A percentile compares a stretch with the other conserved stretches of the same genome.
phyloP scores from a whole-genome alignment of 495 filamentous ascomycete genomes.

The Massariosphaeria phaeospora region DNA sequence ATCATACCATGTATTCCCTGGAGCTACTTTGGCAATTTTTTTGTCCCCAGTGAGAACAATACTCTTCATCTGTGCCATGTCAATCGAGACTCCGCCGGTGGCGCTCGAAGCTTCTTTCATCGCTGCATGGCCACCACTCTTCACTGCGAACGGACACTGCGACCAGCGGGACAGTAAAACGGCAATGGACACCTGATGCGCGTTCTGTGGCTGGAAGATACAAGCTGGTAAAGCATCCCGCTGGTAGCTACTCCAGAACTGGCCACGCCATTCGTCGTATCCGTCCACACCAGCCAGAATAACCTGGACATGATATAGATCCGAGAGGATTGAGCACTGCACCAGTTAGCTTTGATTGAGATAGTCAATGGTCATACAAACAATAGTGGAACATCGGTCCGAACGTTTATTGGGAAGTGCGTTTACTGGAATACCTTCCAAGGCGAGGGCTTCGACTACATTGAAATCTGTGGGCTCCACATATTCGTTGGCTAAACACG shows the following conservation, averaged over 20 bases:
- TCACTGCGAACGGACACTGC: conserved; percentile 47
- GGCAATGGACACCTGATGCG: conserved; percentile 40
- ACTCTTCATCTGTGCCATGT: conserved; percentile 47
- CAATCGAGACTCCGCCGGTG: conserved; percentile 52
- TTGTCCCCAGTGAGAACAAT: conserved; percentile 37
- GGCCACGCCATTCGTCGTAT: background rate
- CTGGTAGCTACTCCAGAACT: background rate
- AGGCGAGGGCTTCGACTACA: background rate
- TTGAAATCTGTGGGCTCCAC: background rate
- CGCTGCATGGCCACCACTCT: conserved; percentile 50
- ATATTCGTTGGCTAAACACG: too few relatives aligned
- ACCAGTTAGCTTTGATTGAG: background rate
- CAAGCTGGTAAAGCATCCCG: conserved; percentile 28
- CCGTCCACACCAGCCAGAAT: background rate
- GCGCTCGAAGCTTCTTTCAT: conserved; percentile 46
- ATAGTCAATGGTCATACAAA: background rate
- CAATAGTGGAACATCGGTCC: too few relatives aligned
- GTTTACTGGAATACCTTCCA: background rate
- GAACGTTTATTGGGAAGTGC: background rate
- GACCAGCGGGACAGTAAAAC: conserved; percentile 36
- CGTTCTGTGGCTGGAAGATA: conserved; percentile 40
- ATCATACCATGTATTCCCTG: conserved; percentile 49
- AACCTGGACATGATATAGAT: background rate
- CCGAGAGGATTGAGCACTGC: background rate
- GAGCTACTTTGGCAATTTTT: conserved; percentile 40